A percentile compares a stretch with the other conserved stretches of the same genome.
phyloP scores from a whole-genome alignment of 176 grass and related monocot species.

The Rhynchospora breviuscula region DNA sequence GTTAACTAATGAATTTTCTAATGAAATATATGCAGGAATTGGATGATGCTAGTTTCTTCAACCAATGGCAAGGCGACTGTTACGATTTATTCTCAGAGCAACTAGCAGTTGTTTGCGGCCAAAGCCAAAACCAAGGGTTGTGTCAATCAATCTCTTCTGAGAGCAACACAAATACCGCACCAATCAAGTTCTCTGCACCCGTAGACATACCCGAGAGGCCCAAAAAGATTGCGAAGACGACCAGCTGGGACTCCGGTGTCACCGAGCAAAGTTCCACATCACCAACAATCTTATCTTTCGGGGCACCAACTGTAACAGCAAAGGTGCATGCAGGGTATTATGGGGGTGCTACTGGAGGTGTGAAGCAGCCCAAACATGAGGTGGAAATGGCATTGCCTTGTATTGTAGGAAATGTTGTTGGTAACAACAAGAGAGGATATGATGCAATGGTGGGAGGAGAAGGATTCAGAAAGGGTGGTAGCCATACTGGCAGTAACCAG shows the following conservation, averaged over 20 bases:
- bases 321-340: conserved; percentile 25
- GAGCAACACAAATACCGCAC: conserved; percentile 14
- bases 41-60: conserved; percentile 74
- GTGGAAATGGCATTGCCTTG: conserved; percentile 24
- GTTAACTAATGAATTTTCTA: neutral
- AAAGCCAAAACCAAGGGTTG: conserved; percentile 31
- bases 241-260: conserved; percentile 87
- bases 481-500: conserved; percentile 41
- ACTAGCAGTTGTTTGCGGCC: conserved; percentile 60
- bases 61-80: conserved; percentile 73
- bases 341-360: conserved; percentile 17
- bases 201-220: conserved; percentile 25
- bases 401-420: conserved; percentile 13
- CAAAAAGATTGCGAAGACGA: conserved; percentile 45
- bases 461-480: conserved; percentile 3
- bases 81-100: conserved; percentile 65
- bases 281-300: conserved; percentile 84
- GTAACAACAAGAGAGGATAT: conserved; percentile 44
- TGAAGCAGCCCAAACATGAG: conserved; percentile 58
- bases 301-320: conserved; percentile 15
- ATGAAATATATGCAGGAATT: conserved; percentile 41
- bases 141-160: conserved; percentile 41
- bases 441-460: conserved; percentile 36
- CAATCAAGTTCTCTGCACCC: neutral
- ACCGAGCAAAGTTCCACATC: conserved; percentile 87